These are phyloP conservation scores for Cyclanthera cordifolia DNA, from an alignment of 306 rosid species.

Conservation along the genomic window DNA sequence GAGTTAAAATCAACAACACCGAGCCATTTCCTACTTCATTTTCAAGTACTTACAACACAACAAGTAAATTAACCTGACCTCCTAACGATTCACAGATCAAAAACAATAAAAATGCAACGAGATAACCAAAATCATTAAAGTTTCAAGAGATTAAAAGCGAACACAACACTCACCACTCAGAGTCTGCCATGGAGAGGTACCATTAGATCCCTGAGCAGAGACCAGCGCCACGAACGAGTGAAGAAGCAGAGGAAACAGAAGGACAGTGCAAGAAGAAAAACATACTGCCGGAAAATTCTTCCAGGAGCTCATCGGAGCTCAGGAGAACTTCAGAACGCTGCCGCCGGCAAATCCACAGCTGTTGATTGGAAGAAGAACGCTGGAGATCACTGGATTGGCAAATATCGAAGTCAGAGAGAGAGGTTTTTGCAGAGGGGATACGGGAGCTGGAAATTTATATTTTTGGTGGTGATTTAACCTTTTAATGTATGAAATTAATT, in stretches of 20 bases:
- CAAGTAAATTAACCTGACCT: not conserved
- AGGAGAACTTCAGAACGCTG: constrained; percentile 8
- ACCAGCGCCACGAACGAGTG: constrained; percentile 32
- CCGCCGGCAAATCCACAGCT: constrained; percentile 2
- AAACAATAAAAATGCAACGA: not conserved
- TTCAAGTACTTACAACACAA: not conserved
- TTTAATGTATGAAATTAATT: not conserved
- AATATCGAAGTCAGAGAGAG: not conserved
- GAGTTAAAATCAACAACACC: not conserved
- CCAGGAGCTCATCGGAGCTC: constrained; percentile 19
- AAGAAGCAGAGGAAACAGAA: constrained; percentile 31
- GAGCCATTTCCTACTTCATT: not conserved
- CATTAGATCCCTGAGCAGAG: constrained; percentile 65
- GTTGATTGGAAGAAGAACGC: not conserved
- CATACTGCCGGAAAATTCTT: constrained; percentile 33
- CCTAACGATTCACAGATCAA: not conserved
- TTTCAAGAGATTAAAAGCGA: not conserved
- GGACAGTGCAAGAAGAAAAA: constrained; percentile 42
- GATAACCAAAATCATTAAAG: not conserved
- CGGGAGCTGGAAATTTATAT: constrained; percentile 22
- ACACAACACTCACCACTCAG: constrained; percentile 36
- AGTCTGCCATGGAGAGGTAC: constrained; percentile 40
- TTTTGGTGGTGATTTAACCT: not conserved
- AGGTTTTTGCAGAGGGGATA: constrained; percentile 18
- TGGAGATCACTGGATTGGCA: not conserved